Evolutionary conservation across 139 green algal genomes (phyloP), one percentile per base, ranked within the genome.

Genomic region (Tetraselmis striata): DNA sequence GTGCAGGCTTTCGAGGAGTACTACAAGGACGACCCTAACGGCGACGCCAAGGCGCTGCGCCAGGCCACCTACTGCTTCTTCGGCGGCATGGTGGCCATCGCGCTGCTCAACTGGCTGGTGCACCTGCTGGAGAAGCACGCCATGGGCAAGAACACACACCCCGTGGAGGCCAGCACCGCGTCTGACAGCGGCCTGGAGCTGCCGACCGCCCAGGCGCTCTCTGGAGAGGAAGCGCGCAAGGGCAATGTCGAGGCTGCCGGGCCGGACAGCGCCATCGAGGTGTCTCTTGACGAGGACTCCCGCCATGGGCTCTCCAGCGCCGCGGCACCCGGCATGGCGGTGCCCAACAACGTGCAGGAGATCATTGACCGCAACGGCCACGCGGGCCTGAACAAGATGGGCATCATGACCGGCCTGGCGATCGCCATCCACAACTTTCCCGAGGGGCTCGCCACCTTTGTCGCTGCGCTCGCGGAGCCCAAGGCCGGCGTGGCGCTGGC

Each of bases 401-500:
- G 91, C 18, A 80, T 96, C 23, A 90, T 96, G 80, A 96, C 93
- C 25, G 93, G 88, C 0, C 79, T 95, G 1, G 92, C 91, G 28
- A 96, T 96, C n/a, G 91, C 85, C 23, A 83, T 97, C 76, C 94
- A 96, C 86, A 97, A 97, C 86, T 95, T 97, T 76, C 93, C 94
- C 27, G 93, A 95, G 84, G 91, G 91, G 76, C 83, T 96, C 30
- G 91, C 91, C 28, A 91, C 90, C 11, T 95, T 94, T 80, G 80
- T 94, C 32, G 90, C 89, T 0, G 85, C 91, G 0, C 81, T 90
- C 24, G 83, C 86, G 0, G 87, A 90, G 75, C 30, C 85, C 26
- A 84, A 84, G 18, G 83, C 92, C 25, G 93, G 93, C 25, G 67
- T 89, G 0, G 88, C 84, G 5, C 80, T 97, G 1, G 93, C 93